Evolutionary conservation across 2,329 filamentous ascomycete genomes (phyloP).

Genomic region (Alternaria novae-zelandiae): DNA sequence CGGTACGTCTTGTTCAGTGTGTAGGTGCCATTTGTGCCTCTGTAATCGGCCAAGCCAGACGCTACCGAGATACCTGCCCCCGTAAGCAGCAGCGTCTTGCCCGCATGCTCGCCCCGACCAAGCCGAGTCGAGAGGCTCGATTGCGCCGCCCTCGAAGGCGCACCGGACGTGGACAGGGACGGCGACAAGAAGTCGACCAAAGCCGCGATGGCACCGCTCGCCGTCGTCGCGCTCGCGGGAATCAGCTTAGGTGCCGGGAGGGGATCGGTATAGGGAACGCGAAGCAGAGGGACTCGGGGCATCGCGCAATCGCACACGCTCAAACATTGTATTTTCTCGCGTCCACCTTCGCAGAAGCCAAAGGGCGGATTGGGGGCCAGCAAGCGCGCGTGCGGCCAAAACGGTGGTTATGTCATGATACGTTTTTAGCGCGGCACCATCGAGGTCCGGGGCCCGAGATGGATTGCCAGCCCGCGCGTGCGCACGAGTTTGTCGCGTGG

Average conservation of each 20-base stretch:
- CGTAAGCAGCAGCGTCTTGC: constrained; percentile 70
- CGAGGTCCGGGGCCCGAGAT: not conserved
- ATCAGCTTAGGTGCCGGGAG: constrained; percentile 77
- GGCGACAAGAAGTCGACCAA: constrained; percentile 76
- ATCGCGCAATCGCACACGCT: constrained; percentile 47
- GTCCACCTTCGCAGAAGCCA: not conserved
- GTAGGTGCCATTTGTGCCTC: constrained; percentile 89
- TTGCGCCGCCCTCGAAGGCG: constrained; percentile 1
- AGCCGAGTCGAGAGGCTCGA: constrained; percentile 8
- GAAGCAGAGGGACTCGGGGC: constrained; percentile 66
- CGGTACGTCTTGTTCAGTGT: constrained; percentile 87
- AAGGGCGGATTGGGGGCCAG: not conserved
- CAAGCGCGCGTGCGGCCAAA: not conserved
- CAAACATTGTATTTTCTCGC: constrained; percentile 16
- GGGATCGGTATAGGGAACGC: constrained; percentile 88
- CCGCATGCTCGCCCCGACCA: constrained; percentile 40
- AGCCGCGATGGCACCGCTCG: constrained; percentile 76
- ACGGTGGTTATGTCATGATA: constrained; percentile 21
- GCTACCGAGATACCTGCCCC: constrained; percentile 94
- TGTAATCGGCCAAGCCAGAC: constrained; percentile 90
- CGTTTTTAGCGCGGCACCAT: constrained; percentile 8
- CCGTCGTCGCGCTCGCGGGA: constrained; percentile 72
- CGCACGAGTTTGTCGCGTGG: constrained; percentile 14
- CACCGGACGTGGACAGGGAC: constrained; percentile 22
- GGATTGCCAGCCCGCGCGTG: not conserved